Conservation (phyloP, 805 yeast species). For the Saturnispora dispora region DNA sequence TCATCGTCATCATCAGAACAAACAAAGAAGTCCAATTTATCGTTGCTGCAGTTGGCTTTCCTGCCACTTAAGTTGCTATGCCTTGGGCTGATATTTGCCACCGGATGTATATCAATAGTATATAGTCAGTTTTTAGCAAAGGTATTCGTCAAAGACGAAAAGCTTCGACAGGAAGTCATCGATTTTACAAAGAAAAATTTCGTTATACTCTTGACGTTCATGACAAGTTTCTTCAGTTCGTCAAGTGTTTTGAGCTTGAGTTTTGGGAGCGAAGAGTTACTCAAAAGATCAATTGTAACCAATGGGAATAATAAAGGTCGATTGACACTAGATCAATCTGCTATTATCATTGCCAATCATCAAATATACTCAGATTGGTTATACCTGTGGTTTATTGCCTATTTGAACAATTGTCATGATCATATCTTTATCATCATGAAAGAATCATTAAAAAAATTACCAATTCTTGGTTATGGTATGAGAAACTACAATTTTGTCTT, state of each 20-base stretch:
- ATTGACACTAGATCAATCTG: constrained; percentile 20
- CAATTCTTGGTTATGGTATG: constrained; percentile 85
- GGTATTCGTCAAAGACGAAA: constrained; percentile 24
- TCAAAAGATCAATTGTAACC: constrained; percentile 5
- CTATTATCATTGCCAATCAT: constrained; percentile 73
- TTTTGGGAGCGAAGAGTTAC: constrained; percentile 15
- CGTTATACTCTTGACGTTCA: constrained; percentile 42
- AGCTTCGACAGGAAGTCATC: constrained; percentile 33
- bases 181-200: constrained; percentile 52
- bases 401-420: constrained; percentile 57
- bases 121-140: constrained; percentile 36
- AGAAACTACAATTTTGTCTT: constrained; percentile 65
- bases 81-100: constrained; percentile 21
- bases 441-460: constrained; percentile 59
- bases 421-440: constrained; percentile 68
- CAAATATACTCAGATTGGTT: constrained; percentile 95
- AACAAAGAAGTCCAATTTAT: neutral
- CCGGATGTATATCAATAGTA: constrained; percentile 38
- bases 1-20: neutral
- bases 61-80: constrained; percentile 14
- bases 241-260: constrained; percentile 47
- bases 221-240: constrained; percentile 37
- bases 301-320: constrained; percentile 8
- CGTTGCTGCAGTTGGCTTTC: neutral
- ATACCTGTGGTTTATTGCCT: constrained; percentile 77